Evolutionary conservation across 495 filamentous ascomycete species (phyloP), one percentile per base, ranked within the genome.

Genomic region (Neurospora sp.): DNA sequence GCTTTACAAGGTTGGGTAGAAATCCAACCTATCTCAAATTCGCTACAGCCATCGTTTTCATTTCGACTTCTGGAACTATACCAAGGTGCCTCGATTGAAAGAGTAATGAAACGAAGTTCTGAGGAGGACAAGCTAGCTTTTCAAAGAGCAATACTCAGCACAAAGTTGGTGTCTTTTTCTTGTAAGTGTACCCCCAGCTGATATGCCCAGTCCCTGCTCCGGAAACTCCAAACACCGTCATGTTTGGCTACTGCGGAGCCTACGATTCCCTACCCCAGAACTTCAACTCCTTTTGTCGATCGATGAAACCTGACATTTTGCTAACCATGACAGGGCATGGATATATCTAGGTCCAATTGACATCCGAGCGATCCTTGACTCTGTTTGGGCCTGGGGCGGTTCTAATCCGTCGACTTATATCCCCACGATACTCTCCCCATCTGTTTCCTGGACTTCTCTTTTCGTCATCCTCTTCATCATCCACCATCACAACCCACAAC

Each of bases 401-500:
- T 35, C 27, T 31, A 31, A 31, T 31, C 27, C 27, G 27, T 31
- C 27, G 47, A 59, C 20, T 37, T 65, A 65, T 65, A 65, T 65
- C 22, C n/a, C 27, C 14, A 65, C 20, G 22, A 59, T 27, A 65
- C 53, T 31, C 27, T 40, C 12, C 39, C 68, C 68, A 68, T 39
- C 61, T 18, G 59, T 68, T 61, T 71, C 44, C 69, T 10, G 38
- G 69, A 31, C 37, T 18, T 40, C 20, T 68, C 22, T 22, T 69
- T 72, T 75, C 68, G 72, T 71, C 68, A 71, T 69, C 73, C 73
- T 75, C 78, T 80, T 76, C 78, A 73, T 75, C 77, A 77, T 75
- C 73, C 76, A 73, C 75, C 74, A 53, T 72, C 79, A 75, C 73
- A 68, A 69, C 74, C 77, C 71, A 69, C 68, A 47, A 73, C 68